These are phyloP conservation scores for Zymoseptoria passerinii DNA, from an alignment of 2,329 filamentous ascomycete species.

Conservation along the genomic window DNA sequence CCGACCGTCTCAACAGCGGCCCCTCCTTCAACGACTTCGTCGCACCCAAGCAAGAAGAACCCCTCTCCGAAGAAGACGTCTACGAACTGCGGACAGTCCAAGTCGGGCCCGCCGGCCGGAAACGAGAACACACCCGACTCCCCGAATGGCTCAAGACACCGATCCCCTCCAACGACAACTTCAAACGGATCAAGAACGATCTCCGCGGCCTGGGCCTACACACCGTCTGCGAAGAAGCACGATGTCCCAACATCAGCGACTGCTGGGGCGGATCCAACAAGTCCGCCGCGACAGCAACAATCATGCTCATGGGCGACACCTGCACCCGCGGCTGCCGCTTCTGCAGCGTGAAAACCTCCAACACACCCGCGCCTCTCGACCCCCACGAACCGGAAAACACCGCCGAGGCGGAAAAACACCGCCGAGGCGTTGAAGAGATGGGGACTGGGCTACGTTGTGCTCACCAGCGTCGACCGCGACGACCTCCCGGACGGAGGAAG, in stretches of 20 bases:
- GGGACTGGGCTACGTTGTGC: conserved; percentile 91
- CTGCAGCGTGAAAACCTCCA: conserved; percentile 89
- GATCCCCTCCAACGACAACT: conserved; percentile 78
- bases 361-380: conserved; percentile 70
- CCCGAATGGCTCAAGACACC: conserved; percentile 95
- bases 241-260: conserved; percentile 94
- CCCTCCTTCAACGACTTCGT: conserved; percentile 59
- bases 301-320: conserved; percentile 99
- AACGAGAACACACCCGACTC: conserved; percentile 63
- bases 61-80: conserved; percentile 42
- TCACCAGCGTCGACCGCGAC: conserved; percentile 90
- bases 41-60: conserved; percentile 28
- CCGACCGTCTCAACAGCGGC: conserved; percentile 55
- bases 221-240: conserved; percentile 95
- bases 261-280: conserved; percentile 94
- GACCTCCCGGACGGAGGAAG: conserved; percentile 85
- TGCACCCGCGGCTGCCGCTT: conserved; percentile 95
- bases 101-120: conserved; percentile 53
- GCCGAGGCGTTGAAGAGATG: conserved; percentile 86
- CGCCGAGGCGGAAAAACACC: conserved; percentile 89
- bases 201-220: conserved; percentile 81
- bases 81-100: conserved; percentile 54
- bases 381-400: conserved; percentile 96
- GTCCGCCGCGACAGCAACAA: conserved; percentile 86
- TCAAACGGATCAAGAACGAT: conserved; percentile 91